phyloP scores from a whole-genome alignment of 768 basidiomycete species.

The Boletus vermiculosoides region DNA sequence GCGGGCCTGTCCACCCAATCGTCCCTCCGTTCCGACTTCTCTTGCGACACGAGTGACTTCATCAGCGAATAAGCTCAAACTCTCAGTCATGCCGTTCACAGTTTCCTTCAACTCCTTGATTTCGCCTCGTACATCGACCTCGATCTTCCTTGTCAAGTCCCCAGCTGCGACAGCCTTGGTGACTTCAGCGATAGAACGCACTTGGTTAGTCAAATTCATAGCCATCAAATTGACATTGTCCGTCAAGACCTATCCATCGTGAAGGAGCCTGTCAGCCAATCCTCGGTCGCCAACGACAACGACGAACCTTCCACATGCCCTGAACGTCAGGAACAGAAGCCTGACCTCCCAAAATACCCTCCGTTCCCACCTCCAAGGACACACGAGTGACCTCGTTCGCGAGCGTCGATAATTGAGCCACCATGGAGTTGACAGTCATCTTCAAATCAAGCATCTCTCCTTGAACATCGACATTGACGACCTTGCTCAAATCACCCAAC shows the following conservation, averaged over 20 bases:
- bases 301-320: conserved; percentile 86
- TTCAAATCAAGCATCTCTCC: conserved; percentile 91
- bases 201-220: conserved; percentile 88
- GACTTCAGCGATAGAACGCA: conserved; percentile 85
- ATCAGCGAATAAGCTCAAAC: conserved; percentile 79
- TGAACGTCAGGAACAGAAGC: conserved; percentile 90
- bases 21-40: conserved; percentile 96
- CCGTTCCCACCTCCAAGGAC: conserved; percentile 87
- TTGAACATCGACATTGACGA: conserved; percentile 89
- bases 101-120: conserved; percentile 89
- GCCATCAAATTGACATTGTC: conserved; percentile 90
- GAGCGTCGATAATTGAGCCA: conserved; percentile 65
- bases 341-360: conserved; percentile 92
- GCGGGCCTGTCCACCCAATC: conserved; percentile 89
- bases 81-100: conserved; percentile 94
- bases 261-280: conserved; percentile 9
- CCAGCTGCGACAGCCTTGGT: conserved; percentile 95
- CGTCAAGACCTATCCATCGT: conserved; percentile 48
- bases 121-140: conserved; percentile 89
- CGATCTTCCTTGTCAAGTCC: conserved; percentile 91
- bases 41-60: conserved; percentile 86
- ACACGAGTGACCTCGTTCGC: conserved; percentile 89
- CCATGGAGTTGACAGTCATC: conserved; percentile 79
- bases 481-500: conserved; percentile 76
- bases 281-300: not conserved